phyloP scores from a whole-genome alignment of 2,329 filamentous ascomycete genomes.

The Aspergillus aculeatinus region DNA sequence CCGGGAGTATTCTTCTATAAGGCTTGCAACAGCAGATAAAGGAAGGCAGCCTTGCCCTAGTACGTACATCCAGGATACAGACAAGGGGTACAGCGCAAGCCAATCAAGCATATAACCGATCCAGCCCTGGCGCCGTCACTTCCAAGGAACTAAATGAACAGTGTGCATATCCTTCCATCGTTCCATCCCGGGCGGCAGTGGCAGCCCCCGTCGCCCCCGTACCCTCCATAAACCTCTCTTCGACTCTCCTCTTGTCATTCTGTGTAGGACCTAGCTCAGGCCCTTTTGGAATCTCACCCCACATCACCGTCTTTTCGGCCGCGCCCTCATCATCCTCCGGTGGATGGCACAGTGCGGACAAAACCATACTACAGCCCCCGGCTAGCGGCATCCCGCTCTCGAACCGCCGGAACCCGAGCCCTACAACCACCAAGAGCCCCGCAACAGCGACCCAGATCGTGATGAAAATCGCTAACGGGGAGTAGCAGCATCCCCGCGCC shows the following conservation, averaged over 20 bases:
- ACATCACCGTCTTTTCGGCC: background rate
- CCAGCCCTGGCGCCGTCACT: background rate
- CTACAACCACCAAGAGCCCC: background rate
- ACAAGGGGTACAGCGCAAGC: too few relatives aligned
- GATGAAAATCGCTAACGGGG: background rate
- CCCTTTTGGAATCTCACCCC: background rate
- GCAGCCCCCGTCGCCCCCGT: too few relatives aligned
- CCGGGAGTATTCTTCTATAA: too few relatives aligned
- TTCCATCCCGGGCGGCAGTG: too few relatives aligned
- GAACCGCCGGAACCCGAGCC: background rate
- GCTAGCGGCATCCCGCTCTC: background rate
- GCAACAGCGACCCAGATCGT: background rate
- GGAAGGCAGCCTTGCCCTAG: too few relatives aligned
- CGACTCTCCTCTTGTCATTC: too few relatives aligned
- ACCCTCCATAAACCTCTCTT: too few relatives aligned
- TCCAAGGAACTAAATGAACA: background rate
- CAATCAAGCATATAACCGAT: background rate
- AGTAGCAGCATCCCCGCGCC: background rate
- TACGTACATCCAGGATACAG: too few relatives aligned
- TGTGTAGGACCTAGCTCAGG: background rate
- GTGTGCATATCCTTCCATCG: background rate
- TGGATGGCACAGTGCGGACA: background rate
- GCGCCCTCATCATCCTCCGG: background rate
- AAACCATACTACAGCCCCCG: background rate
- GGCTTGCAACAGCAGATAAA: too few relatives aligned